Evolutionary conservation across 805 yeast genomes (phyloP), one percentile per base, ranked within the genome.

Genomic region (Gaillardinia entomophila): DNA sequence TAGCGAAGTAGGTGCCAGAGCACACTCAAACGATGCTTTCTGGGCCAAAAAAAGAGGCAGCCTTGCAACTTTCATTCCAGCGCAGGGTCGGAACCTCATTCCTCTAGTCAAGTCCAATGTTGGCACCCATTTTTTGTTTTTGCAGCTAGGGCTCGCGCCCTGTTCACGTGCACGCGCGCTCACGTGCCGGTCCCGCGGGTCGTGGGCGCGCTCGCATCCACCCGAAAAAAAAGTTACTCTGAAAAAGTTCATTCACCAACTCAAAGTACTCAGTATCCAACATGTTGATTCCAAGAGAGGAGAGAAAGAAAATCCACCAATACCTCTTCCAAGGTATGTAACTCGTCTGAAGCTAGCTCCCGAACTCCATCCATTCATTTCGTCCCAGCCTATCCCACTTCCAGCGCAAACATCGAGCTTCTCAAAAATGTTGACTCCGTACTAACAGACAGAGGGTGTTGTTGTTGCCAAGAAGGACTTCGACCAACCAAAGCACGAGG

Each of bases 261-360:
- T 22, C 24, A 12, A 25, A 14, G 15, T 13, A 26, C 16, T n/a
- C 16, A 37, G 45, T 32, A 42, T 38, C 40, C 51, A 64, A 43
- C 66, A 92, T 92, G 99, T 82, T 92, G 79, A 92, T 92, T 81
- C 97, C 99, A 77, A 92, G 86, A 78, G 95, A 87, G 75, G 98
- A 92, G 73, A 89, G 99, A 83, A 87, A 86, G 79, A 86, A 86
- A 89, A 92, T 92, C 73, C 96, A 88, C 94, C 85, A 81, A 73
- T 83, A 89, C 85, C 92, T 92, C 75, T 92, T 89, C 86, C 89
- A 88, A 75, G 94, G 94, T 84, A 81, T 70, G 92, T 82, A n/a
- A n/a, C n/a, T n/a, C n/a, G n/a, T n/a, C n/a, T n/a, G n/a, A n/a
- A n/a, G n/a, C n/a, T n/a, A n/a, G n/a, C n/a, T n/a, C n/a, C n/a